These are phyloP conservation scores for Rusavskia elegans DNA, from an alignment of 495 filamentous ascomycete genomes.

Conservation along the genomic window DNA sequence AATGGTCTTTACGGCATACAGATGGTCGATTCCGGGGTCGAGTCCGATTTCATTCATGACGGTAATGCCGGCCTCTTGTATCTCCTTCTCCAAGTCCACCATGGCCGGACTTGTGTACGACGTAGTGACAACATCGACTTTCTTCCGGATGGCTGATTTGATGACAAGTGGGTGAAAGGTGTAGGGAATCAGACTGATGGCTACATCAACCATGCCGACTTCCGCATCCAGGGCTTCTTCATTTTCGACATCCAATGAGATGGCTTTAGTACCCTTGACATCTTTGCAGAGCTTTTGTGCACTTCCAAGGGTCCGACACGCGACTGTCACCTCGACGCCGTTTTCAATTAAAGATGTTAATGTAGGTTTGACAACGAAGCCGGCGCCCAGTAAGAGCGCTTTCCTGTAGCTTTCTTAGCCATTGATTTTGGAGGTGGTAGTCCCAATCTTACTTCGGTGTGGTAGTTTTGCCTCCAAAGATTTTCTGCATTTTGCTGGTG, in stretches of 20 bases:
- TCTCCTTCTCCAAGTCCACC: conserved; percentile 66
- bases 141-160: conserved; percentile 81
- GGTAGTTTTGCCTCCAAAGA: neutral
- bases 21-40: conserved; percentile 45
- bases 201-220: conserved; percentile 62
- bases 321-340: conserved; percentile 73
- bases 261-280: conserved; percentile 51
- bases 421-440: neutral
- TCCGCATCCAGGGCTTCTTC: conserved; percentile 59
- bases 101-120: conserved; percentile 87
- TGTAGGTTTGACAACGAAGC: conserved; percentile 54
- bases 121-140: conserved; percentile 96
- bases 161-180: conserved; percentile 82
- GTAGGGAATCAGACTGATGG: conserved; percentile 80
- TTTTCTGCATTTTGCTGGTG: neutral
- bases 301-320: conserved; percentile 68
- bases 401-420: neutral
- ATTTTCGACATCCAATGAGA: conserved; percentile 72
- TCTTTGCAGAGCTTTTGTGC: conserved; percentile 61
- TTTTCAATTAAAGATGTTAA: conserved; percentile 61
- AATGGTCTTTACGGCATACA: conserved; percentile 85
- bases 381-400: conserved; percentile 2
- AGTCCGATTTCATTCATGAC: conserved; percentile 97
- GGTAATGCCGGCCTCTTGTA: conserved; percentile 86
- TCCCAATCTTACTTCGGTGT: neutral